A percentile compares a stretch with the other conserved stretches of the same genome.
phyloP scores from a whole-genome alignment of 2,329 filamentous ascomycete genomes.

The Lecanosticta acicola region DNA sequence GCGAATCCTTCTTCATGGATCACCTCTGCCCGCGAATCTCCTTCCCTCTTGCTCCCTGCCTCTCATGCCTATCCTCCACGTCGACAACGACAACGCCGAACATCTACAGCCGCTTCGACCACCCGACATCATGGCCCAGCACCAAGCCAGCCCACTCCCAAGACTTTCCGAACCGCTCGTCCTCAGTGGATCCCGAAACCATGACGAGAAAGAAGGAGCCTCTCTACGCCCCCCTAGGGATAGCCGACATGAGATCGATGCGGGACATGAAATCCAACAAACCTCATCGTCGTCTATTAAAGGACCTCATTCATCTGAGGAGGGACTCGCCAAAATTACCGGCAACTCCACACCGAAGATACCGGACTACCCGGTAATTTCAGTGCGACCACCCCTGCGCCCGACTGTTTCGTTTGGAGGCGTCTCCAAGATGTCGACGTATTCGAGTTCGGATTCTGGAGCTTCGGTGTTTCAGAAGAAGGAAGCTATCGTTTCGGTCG shows the following conservation, averaged over 20 bases:
- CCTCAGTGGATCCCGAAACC: conserved; percentile 8
- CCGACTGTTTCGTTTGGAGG: conserved; percentile 17
- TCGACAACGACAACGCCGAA: conserved; percentile 6
- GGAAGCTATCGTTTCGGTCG: neutral
- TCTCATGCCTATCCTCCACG: conserved; percentile 28
- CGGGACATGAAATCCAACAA: neutral
- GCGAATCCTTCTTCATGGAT: conserved; percentile 21
- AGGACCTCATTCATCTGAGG: conserved; percentile 10
- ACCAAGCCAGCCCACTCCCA: conserved; percentile 2
- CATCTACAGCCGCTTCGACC: conserved; percentile 17
- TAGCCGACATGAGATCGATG: neutral
- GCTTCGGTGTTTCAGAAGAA: conserved; percentile 6
- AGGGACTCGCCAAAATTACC: conserved; percentile 22
- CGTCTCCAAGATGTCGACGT: conserved; percentile 14
- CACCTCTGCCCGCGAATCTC: conserved; percentile 29
- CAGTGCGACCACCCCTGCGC: conserved; percentile 13
- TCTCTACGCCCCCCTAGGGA: conserved; percentile 8
- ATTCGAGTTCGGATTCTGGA: conserved; percentile 14
- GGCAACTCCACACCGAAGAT: neutral
- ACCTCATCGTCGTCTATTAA: neutral
- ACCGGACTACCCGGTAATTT: conserved; percentile 12
- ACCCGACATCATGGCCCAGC: conserved; percentile 17
- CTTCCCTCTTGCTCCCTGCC: conserved; percentile 27
- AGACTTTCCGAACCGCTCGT: conserved; percentile 5
- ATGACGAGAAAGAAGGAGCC: conserved; percentile 1